Conservation (phyloP, 164 flowering plant species). For the Vitis cinerea region DNA sequence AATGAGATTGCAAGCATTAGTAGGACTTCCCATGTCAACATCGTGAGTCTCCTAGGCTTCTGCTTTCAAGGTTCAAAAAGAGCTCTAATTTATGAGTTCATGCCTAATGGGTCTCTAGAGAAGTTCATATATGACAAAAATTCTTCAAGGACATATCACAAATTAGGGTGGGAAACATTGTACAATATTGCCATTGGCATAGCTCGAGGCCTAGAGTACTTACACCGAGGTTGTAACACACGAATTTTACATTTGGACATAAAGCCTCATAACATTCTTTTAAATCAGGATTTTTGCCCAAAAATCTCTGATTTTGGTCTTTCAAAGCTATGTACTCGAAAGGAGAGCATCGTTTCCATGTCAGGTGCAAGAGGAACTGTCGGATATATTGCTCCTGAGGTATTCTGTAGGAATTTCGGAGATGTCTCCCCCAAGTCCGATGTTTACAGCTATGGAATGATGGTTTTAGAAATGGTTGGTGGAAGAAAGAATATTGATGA, state of each 20-base stretch:
- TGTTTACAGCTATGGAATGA: constrained; percentile 58
- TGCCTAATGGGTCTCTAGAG: constrained; percentile 17
- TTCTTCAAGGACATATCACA: not conserved
- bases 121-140: constrained; percentile 12
- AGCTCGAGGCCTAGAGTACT: constrained; percentile 43
- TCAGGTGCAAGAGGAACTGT: constrained; percentile 36
- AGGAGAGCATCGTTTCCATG: constrained; percentile 34
- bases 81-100: constrained; percentile 13
- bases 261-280: constrained; percentile 44
- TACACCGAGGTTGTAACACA: constrained; percentile 49
- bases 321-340: constrained; percentile 29
- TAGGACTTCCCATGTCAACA: constrained; percentile 9
- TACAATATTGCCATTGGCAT: constrained; percentile 36
- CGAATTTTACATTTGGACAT: constrained; percentile 46
- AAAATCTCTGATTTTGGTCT: constrained; percentile 49
- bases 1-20: constrained; percentile 9
- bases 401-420: constrained; percentile 34
- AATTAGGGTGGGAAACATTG: constrained; percentile 26
- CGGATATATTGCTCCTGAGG: constrained; percentile 52
- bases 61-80: constrained; percentile 8
- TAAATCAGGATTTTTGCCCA: constrained; percentile 36
- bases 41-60: constrained; percentile 4
- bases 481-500: constrained; percentile 25
- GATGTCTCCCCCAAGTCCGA: constrained; percentile 45
- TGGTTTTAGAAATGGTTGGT: constrained; percentile 50